These are phyloP conservation scores for Plasmodium gaboni DNA, from an alignment of 169 alveolate genomes.

Conservation along the genomic window DNA sequence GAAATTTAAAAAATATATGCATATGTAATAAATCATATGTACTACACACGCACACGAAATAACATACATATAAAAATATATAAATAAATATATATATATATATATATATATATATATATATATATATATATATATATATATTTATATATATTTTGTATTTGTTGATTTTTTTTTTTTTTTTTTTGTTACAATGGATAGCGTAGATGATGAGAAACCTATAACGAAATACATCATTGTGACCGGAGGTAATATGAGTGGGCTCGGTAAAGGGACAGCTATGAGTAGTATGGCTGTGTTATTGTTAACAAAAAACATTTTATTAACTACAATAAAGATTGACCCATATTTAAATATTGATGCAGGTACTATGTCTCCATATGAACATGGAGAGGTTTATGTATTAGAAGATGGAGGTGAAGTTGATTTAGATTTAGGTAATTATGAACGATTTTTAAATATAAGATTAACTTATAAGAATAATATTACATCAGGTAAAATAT, in stretches of 20 bases:
- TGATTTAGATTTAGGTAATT: constrained; percentile 98
- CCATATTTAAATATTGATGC: constrained; percentile 96
- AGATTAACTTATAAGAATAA: constrained; percentile 91
- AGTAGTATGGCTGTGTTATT: constrained; percentile 94
- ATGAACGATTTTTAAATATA: constrained; percentile 95
- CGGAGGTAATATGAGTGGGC: constrained; percentile 97
- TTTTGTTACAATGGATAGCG: constrained; percentile 11
- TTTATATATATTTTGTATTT: not conserved
- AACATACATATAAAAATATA: too few species aligned
- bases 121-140: not conserved
- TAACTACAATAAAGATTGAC: constrained; percentile 96
- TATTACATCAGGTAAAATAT: constrained; percentile 97
- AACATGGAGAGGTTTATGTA: constrained; percentile 97
- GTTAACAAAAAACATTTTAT: constrained; percentile 90
- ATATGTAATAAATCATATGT: too few species aligned
- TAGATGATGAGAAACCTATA: constrained; percentile 31
- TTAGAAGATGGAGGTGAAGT: constrained; percentile 98
- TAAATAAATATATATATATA: too few species aligned
- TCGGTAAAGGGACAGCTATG: constrained; percentile 97
- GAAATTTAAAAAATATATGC: too few species aligned
- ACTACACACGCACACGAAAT: too few species aligned
- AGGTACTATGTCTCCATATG: constrained; percentile 98
- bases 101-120: not conserved
- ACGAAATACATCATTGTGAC: constrained; percentile 93
- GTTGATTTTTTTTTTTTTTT: not conserved